Conservation (phyloP, 495 filamentous ascomycete genomes). For the Penicillium herquei region DNA sequence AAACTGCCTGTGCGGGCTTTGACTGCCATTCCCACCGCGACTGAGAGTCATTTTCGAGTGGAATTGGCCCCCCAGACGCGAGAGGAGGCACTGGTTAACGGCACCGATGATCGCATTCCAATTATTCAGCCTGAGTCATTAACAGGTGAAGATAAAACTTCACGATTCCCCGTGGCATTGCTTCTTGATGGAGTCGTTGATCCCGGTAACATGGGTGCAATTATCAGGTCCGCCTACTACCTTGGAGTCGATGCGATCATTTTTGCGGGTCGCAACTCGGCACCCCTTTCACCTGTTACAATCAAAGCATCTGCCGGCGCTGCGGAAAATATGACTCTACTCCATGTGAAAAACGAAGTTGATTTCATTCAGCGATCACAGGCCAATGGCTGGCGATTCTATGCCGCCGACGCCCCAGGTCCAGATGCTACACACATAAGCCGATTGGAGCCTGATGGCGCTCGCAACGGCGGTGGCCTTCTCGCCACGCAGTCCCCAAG, state of each 20-base stretch:
- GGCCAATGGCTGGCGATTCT: slow-evolving; percentile 77
- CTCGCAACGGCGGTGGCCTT: slow-evolving; percentile 2
- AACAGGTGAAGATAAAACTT: slow-evolving; percentile 11
- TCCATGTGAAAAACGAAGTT: slow-evolving; percentile 61
- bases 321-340: slow-evolving; percentile 70
- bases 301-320: slow-evolving; percentile 88
- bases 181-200: slow-evolving; percentile 84
- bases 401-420: slow-evolving; percentile 66
- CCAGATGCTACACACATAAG: slow-evolving; percentile 29
- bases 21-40: slow-evolving; percentile 38
- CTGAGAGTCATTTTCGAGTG: slow-evolving; percentile 51
- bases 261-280: slow-evolving; percentile 64
- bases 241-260: slow-evolving; percentile 77
- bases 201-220: slow-evolving; percentile 85
- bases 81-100: slow-evolving; percentile 73
- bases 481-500: slow-evolving; percentile 62
- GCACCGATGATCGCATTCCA: slow-evolving; percentile 43
- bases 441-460: slow-evolving; percentile 4
- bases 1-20: slow-evolving; percentile 66
- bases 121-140: slow-evolving; percentile 26
- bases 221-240: slow-evolving; percentile 81
- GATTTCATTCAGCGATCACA: slow-evolving; percentile 68
- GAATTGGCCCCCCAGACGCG: slow-evolving; percentile 63
- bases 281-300: slow-evolving; percentile 68
- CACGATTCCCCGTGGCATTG: slow-evolving; percentile 72